Conservation (phyloP, 2,329 filamentous ascomycete genomes). For the Claviceps humidiphila region DNA sequence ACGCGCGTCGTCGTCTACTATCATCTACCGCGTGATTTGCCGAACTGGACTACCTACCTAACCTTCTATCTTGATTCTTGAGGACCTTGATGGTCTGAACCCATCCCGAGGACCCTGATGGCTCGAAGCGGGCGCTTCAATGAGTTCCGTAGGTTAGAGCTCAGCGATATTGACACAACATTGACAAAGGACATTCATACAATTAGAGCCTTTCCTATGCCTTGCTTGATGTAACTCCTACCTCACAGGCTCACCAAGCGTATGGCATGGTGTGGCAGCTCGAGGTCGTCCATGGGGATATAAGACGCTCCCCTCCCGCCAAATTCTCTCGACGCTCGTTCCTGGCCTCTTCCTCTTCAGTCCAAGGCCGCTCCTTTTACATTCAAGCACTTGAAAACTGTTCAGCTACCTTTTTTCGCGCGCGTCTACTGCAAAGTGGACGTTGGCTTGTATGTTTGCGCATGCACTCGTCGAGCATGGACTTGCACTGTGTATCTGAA, state of each 20-base stretch:
- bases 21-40: too few relatives aligned
- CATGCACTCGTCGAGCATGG: too few relatives aligned
- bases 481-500: too few relatives aligned
- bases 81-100: background rate
- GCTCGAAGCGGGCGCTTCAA: background rate
- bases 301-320: background rate
- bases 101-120: constrained; percentile 1
- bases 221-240: background rate
- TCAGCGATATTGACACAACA: too few relatives aligned
- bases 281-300: background rate
- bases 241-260: background rate
- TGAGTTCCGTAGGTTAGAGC: background rate
- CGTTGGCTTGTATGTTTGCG: too few relatives aligned
- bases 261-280: background rate
- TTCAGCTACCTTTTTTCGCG: too few relatives aligned
- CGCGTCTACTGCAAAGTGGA: too few relatives aligned
- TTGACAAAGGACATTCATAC: too few relatives aligned
- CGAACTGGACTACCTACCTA: too few relatives aligned
- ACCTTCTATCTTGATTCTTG: background rate
- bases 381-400: too few relatives aligned
- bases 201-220: too few relatives aligned
- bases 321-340: background rate
- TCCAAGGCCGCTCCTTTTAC: background rate
- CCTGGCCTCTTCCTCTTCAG: background rate
- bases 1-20: too few relatives aligned